Conservation (phyloP, 78 protist genomes). For the Dictyostelium citrinum region DNA sequence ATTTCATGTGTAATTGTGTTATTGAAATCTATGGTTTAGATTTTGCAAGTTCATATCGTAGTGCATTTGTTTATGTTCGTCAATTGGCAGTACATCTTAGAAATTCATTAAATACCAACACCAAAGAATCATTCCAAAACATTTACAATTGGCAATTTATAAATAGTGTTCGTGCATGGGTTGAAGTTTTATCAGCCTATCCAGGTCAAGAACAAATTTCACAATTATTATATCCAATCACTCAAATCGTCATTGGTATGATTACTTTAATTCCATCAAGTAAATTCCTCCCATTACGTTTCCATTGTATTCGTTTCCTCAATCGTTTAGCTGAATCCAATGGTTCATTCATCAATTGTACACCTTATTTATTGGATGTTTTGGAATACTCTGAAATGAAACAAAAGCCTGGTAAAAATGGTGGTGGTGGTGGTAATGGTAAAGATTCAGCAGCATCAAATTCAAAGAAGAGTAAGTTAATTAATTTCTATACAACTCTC, state of each 20-base stretch:
- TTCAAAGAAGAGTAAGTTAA: not conserved
- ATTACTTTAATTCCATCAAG: conserved; percentile 44
- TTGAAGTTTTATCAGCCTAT: conserved; percentile 60
- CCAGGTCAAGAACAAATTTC: conserved; percentile 41
- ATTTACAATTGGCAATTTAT: conserved; percentile 95
- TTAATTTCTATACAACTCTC: conserved; percentile 56
- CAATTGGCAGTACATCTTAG: conserved; percentile 94
- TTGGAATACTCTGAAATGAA: not conserved
- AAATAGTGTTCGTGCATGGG: conserved; percentile 88
- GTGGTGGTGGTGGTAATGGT: not conserved
- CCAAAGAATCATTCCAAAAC: conserved; percentile 7
- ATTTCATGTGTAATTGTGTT: conserved; percentile 84
- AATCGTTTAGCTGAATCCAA: conserved; percentile 45
- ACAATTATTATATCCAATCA: conserved; percentile 84
- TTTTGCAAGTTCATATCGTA: conserved; percentile 83
- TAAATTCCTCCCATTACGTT: conserved; percentile 84
- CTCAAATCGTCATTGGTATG: conserved; percentile 80
- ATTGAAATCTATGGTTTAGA: conserved; percentile 87
- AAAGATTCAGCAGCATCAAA: not conserved
- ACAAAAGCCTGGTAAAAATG: not conserved
- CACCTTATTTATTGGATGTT: conserved; percentile 61
- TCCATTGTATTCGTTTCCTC: conserved; percentile 62
- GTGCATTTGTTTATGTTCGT: conserved; percentile 92
- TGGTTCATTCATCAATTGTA: conserved; percentile 60
- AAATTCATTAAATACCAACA: conserved; percentile 49